A percentile compares a stretch with the other conserved stretches of the same genome.
phyloP scores from a whole-genome alignment of 78 protist genomes.

The Dictyostelium brefeldianum region DNA sequence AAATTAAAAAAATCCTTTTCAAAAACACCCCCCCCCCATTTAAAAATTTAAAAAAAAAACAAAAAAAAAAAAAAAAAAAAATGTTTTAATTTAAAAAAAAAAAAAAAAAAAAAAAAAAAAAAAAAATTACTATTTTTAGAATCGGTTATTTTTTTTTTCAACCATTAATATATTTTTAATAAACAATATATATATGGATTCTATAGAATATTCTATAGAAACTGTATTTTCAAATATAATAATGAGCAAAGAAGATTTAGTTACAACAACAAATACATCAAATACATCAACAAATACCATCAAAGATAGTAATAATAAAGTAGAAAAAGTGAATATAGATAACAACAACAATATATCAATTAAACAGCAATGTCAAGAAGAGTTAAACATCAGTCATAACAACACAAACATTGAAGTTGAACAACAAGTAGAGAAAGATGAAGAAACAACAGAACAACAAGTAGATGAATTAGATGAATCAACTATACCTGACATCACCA shows the following conservation, averaged over 20 bases:
- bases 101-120: neutral
- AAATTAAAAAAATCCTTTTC: too few species aligned
- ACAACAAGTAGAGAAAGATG: neutral
- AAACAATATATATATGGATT: neutral
- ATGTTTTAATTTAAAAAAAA: too few species aligned
- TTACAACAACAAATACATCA: neutral
- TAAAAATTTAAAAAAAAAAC: neutral
- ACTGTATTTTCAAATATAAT: too few species aligned
- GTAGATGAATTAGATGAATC: neutral
- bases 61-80: neutral
- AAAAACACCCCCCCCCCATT: too few species aligned
- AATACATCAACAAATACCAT: neutral
- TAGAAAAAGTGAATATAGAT: neutral
- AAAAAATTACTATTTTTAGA: neutral
- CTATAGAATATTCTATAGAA: neutral
- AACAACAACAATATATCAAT: neutral
- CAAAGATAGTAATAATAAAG: neutral
- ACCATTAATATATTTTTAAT: too few species aligned
- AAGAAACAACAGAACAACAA: neutral
- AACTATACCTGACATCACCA: too few species aligned
- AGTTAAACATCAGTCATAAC: neutral
- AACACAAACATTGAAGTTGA: neutral
- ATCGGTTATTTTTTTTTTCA: neutral
- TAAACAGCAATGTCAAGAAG: neutral
- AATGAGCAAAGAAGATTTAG: neutral